Evolutionary conservation across 805 yeast species (phyloP).

Genomic region (Torulaspora gathmanii): DNA sequence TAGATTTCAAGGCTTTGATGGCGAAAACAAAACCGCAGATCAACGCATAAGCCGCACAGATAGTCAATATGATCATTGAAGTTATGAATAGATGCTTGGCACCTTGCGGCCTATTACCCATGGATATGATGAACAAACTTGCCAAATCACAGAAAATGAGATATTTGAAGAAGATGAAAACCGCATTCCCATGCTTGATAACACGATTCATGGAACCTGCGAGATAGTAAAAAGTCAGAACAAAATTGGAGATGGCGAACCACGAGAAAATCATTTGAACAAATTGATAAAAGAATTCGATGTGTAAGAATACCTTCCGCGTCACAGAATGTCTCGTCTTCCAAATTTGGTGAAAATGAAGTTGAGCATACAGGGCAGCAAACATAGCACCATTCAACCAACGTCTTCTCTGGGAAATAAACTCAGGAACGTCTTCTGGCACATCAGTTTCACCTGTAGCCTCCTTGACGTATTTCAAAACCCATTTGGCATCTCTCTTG

Average conservation of each 20-base stretch:
- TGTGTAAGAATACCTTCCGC: conserved; percentile 76
- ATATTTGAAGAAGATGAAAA: conserved; percentile 83
- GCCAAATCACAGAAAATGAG: conserved; percentile 75
- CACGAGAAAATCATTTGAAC: conserved; percentile 77
- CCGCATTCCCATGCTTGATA: conserved; percentile 67
- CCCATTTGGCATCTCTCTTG: conserved; percentile 77
- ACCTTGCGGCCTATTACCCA: conserved; percentile 98
- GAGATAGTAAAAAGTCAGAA: conserved; percentile 84
- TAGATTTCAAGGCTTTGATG: conserved; percentile 45
- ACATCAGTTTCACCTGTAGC: conserved; percentile 97
- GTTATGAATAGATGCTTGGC: conserved; percentile 72
- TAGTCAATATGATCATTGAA: conserved; percentile 64
- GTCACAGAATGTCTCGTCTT: conserved; percentile 72
- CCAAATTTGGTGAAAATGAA: conserved; percentile 87
- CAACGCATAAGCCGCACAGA: conserved; percentile 78
- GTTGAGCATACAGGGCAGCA: conserved; percentile 86
- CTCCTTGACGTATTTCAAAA: conserved; percentile 82
- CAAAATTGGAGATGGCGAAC: conserved; percentile 89
- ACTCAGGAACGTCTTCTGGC: conserved; percentile 91
- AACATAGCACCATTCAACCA: conserved; percentile 98
- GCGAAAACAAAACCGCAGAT: conserved; percentile 81
- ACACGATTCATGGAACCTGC: conserved; percentile 70
- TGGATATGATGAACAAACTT: conserved; percentile 84
- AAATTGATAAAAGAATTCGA: conserved; percentile 87
- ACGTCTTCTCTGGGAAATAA: conserved; percentile 92